These are phyloP conservation scores for Boletus barrowsii DNA, from an alignment of 768 basidiomycete species.

Conservation along the genomic window DNA sequence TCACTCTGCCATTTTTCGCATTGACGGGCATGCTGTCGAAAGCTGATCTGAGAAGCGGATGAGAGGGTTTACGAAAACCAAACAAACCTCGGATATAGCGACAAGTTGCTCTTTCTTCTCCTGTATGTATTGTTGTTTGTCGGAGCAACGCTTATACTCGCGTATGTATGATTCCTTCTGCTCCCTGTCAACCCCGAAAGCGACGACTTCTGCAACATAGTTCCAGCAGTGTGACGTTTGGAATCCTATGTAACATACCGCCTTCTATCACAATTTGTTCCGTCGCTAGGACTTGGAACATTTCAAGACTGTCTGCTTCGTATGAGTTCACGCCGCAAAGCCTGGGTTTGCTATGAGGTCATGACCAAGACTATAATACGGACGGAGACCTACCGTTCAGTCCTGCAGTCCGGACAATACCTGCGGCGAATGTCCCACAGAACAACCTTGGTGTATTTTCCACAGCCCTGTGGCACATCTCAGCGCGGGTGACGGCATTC, in stretches of 20 bases:
- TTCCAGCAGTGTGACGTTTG: background rate
- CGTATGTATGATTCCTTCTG: background rate
- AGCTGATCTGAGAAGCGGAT: background rate
- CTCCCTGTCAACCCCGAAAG: background rate
- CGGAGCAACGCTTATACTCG: background rate
- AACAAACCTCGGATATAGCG: background rate
- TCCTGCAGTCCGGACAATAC: constrained; percentile 10
- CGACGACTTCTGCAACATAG: background rate
- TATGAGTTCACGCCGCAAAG: background rate
- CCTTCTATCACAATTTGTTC: background rate
- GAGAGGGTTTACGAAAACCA: too few relatives aligned
- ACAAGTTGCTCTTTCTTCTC: background rate
- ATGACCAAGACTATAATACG: too few relatives aligned
- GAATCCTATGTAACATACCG: background rate
- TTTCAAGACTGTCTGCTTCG: background rate
- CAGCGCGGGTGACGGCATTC: background rate
- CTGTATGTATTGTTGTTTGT: background rate
- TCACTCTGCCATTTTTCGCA: background rate
- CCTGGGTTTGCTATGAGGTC: background rate
- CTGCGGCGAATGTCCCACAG: constrained; percentile 15
- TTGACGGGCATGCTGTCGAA: constrained; percentile 1
- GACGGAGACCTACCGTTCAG: background rate
- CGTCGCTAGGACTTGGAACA: background rate
- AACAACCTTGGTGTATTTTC: background rate
- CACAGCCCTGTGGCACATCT: constrained; percentile 9